These are phyloP conservation scores for Chalciporus pseudorubinellus DNA, from an alignment of 768 basidiomycete species.

Conservation along the genomic window DNA sequence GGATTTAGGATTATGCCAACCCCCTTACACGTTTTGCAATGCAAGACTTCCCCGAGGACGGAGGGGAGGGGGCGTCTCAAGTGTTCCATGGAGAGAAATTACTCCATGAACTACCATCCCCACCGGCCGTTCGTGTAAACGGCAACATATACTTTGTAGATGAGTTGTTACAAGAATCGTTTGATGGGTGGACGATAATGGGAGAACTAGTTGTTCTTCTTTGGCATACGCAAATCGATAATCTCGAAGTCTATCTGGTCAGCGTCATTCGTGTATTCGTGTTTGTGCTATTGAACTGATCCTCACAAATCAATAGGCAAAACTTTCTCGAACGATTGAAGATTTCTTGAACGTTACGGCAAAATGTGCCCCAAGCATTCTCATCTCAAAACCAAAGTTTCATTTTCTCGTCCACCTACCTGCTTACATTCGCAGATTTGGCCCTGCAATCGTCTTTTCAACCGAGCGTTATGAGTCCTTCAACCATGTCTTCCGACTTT, in stretches of 20 bases:
- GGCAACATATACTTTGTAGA: no score
- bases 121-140: no score
- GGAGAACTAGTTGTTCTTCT: conserved; percentile 37
- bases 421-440: conserved; percentile 22
- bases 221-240: conserved; percentile 43
- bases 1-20: no score
- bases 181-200: conserved; percentile 32
- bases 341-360: conserved; percentile 15
- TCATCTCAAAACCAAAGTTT: conserved; percentile 27
- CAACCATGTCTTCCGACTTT: conserved; percentile 21
- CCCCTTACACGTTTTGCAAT: no score
- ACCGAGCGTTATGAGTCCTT: conserved; percentile 28
- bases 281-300: no score
- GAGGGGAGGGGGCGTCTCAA: no score
- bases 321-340: conserved; percentile 34
- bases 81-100: no score
- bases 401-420: conserved; percentile 28
- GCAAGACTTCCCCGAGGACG: no score
- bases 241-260: no score
- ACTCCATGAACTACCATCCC: no score
- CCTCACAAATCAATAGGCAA: conserved; percentile 29
- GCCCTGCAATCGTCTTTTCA: conserved; percentile 7
- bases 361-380: conserved; percentile 21
- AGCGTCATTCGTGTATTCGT: no score
- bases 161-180: no score